Evolutionary conservation across 2,329 filamentous ascomycete species (phyloP).

Genomic region (Hypoxylon sp.): DNA sequence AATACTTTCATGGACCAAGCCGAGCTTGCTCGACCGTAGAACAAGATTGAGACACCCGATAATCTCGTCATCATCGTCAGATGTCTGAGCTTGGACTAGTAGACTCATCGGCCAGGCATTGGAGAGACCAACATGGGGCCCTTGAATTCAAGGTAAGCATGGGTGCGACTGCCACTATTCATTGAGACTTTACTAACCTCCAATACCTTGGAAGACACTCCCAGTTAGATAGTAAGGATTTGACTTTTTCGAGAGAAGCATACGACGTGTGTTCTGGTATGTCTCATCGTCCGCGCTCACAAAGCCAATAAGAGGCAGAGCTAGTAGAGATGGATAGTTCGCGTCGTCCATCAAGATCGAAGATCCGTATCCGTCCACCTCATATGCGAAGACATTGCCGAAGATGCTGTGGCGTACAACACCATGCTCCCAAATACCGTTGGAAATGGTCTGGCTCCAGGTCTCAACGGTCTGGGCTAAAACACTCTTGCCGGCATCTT

Average conservation of each 20-base stretch:
- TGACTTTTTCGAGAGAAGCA: slow-evolving; percentile 76
- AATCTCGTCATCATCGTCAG: slow-evolving; percentile 86
- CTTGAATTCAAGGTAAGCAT: slow-evolving; percentile 48
- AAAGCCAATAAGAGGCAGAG: slow-evolving; percentile 83
- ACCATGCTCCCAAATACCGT: slow-evolving; percentile 87
- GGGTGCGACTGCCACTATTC: slow-evolving; percentile 12
- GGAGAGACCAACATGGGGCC: slow-evolving; percentile 80
- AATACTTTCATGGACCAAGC: slow-evolving; percentile 91
- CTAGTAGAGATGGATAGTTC: slow-evolving; percentile 84
- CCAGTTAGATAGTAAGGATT: slow-evolving; percentile 93
- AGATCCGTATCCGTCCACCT: slow-evolving; percentile 88
- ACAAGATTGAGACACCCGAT: slow-evolving; percentile 77
- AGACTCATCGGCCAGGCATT: slow-evolving; percentile 98
- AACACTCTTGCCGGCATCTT: slow-evolving; percentile 65
- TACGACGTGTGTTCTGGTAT: slow-evolving; percentile 88
- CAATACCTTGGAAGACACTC: slow-evolving; percentile 84
- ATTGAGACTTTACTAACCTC: slow-evolving; percentile 69
- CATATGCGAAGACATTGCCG: slow-evolving; percentile 85
- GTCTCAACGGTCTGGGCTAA: slow-evolving; percentile 67
- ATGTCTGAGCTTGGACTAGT: slow-evolving; percentile 90
- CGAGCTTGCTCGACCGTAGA: slow-evolving; percentile 78
- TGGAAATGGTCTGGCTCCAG: slow-evolving; percentile 72
- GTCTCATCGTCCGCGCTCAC: slow-evolving; percentile 71
- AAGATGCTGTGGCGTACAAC: slow-evolving; percentile 80
- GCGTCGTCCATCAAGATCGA: slow-evolving; percentile 90